These are phyloP conservation scores for Phytophthora podocarpi DNA, from an alignment of 352 stramenopile genomes.

Conservation along the genomic window DNA sequence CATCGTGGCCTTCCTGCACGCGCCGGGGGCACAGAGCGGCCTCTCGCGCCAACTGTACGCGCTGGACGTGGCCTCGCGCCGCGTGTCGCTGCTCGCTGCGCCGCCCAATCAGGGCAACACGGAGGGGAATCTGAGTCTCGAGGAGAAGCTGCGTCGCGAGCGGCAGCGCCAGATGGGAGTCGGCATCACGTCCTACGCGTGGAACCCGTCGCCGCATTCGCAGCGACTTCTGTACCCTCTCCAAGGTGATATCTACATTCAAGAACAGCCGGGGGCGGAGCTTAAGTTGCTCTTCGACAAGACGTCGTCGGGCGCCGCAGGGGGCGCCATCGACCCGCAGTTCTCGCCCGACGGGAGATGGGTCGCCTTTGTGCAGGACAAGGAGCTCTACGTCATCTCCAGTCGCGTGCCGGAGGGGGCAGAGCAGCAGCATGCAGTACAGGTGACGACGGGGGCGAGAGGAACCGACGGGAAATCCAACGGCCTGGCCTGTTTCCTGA, in stretches of 20 bases:
- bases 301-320: constrained; percentile 60
- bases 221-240: constrained; percentile 91
- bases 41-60: constrained; percentile 88
- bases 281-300: constrained; percentile 91
- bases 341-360: constrained; percentile 91
- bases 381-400: constrained; percentile 93
- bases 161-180: constrained; percentile 90
- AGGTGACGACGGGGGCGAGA: constrained; percentile 81
- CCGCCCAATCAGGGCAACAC: constrained; percentile 82
- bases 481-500: constrained; percentile 97
- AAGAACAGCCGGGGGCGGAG: constrained; percentile 81
- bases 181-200: constrained; percentile 93
- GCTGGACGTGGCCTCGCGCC: constrained; percentile 64
- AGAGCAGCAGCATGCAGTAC: constrained; percentile 52
- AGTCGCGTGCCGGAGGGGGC: constrained; percentile 45
- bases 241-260: constrained; percentile 93
- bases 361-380: constrained; percentile 94
- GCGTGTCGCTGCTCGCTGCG: constrained; percentile 65
- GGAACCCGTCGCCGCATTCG: constrained; percentile 58
- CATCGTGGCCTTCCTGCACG: constrained; percentile 87
- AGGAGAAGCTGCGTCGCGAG: constrained; percentile 92
- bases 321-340: constrained; percentile 93
- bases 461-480: constrained; percentile 82
- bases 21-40: constrained; percentile 73
- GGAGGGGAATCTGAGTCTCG: constrained; percentile 85